Percentiles rank a stretch among this genome's conserved stretches.
Evolutionary conservation across 1,284 basidiomycete species (phyloP).

Genomic region (Cutaneotrichosporon dermatis): DNA sequence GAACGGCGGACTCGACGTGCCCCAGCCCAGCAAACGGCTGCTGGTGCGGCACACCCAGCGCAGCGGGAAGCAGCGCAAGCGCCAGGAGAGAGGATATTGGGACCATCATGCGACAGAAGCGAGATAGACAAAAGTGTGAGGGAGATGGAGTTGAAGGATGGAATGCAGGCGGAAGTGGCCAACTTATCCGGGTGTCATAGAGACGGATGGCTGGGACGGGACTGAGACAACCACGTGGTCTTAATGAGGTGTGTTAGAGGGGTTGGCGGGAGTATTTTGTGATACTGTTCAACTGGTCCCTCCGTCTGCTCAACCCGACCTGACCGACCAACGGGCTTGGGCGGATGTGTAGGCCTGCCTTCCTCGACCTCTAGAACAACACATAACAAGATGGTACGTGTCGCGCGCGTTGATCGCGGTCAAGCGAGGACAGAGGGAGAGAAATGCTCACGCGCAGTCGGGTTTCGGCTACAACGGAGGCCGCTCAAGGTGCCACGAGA

Average conservation of each 20-base stretch:
- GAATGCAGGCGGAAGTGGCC: no score
- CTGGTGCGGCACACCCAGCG: not conserved
- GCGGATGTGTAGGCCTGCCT: not conserved
- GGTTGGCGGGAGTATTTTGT: no score
- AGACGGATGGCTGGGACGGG: no score
- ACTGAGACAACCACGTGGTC: no score
- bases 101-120: not conserved
- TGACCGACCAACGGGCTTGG: not conserved
- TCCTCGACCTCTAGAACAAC: not conserved
- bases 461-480: constrained; percentile 5
- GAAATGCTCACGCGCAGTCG: not conserved
- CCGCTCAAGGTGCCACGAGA: constrained; percentile 5
- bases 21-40: not conserved
- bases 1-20: no score
- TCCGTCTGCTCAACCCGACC: no score
- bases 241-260: no score
- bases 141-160: not conserved
- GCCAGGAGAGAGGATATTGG: constrained; percentile 1
- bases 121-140: no score
- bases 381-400: constrained; percentile 1
- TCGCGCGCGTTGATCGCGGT: not conserved
- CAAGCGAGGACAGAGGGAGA: not conserved
- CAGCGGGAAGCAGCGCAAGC: not conserved
- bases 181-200: no score
- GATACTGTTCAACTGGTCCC: no score